Conservation (phyloP, 257 asterid genomes). For the Anisodus acutangulus region DNA sequence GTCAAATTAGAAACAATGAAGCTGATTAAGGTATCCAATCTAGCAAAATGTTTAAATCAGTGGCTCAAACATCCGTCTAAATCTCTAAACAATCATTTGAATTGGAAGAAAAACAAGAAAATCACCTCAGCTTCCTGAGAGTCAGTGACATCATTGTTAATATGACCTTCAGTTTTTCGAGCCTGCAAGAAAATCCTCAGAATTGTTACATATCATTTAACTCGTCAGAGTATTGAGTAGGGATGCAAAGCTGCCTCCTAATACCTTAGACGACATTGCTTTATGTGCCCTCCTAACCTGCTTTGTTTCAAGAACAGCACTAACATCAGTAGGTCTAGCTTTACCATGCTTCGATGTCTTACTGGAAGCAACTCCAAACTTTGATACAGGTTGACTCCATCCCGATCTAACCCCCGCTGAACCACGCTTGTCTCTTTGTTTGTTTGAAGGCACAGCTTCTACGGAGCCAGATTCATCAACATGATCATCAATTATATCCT, state of each 20-base stretch:
- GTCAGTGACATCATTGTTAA: conserved; percentile 45
- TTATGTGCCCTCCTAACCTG: conserved; percentile 63
- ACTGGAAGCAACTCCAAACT: conserved; percentile 53
- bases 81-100: conserved; percentile 10
- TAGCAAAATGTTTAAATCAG: not conserved
- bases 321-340: conserved; percentile 46
- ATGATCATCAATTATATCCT: conserved; percentile 55
- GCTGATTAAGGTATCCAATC: conserved; percentile 21
- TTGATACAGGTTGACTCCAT: conserved; percentile 51
- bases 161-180: conserved; percentile 55
- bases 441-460: conserved; percentile 51
- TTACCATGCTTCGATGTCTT: conserved; percentile 64
- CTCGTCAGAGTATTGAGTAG: conserved; percentile 19
- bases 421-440: conserved; percentile 53
- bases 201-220: conserved; percentile 36
- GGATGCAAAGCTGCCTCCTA: conserved; percentile 25
- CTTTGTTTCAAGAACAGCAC: conserved; percentile 54
- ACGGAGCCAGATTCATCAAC: conserved; percentile 64
- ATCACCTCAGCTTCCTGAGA: conserved; percentile 68
- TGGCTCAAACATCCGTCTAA: not conserved
- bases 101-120: conserved; percentile 11
- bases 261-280: conserved; percentile 58
- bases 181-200: conserved; percentile 49
- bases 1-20: conserved; percentile 22
- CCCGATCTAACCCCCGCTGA: conserved; percentile 53